Conservation (phyloP, 768 basidiomycete genomes). For the Macrolepiota dolichaula region DNA sequence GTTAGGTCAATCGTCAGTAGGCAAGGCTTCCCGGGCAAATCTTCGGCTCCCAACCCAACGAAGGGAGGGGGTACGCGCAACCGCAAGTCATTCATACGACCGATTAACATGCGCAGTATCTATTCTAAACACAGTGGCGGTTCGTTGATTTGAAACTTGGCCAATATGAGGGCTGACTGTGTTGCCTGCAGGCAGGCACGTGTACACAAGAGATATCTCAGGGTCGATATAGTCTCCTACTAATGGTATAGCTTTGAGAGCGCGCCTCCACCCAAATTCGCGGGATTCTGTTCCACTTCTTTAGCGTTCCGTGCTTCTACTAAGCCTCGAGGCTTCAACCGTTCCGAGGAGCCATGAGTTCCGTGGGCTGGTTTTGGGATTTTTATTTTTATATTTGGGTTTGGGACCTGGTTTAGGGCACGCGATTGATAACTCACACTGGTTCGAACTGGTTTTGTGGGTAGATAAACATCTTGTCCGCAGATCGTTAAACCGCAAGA, state of each 20-base stretch:
- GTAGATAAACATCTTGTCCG: not conserved
- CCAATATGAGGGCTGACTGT: not conserved
- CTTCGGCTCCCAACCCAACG: too few species aligned
- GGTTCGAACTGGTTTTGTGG: not conserved
- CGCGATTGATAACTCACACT: not conserved
- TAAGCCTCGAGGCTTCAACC: not conserved
- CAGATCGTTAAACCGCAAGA: not conserved
- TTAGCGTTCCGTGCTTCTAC: not conserved
- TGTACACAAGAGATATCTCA: not conserved
- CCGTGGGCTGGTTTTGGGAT: not conserved
- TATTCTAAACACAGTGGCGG: not conserved
- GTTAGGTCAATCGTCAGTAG: too few species aligned
- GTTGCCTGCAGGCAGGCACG: not conserved
- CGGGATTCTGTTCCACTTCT: not conserved
- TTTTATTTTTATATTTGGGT: not conserved
- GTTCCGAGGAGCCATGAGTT: not conserved
- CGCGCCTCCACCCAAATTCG: not conserved
- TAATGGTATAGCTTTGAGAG: not conserved
- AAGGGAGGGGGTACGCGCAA: not conserved
- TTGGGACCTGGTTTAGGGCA: not conserved
- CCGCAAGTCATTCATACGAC: not conserved
- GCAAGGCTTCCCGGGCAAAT: not conserved
- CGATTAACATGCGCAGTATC: not conserved
- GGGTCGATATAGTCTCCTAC: not conserved
- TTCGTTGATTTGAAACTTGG: not conserved